Percentiles rank a stretch among this genome's conserved stretches.
These are phyloP conservation scores for Pseudocercospora pini-densiflorae DNA, from an alignment of 2,329 filamentous ascomycete genomes.

Conservation along the genomic window DNA sequence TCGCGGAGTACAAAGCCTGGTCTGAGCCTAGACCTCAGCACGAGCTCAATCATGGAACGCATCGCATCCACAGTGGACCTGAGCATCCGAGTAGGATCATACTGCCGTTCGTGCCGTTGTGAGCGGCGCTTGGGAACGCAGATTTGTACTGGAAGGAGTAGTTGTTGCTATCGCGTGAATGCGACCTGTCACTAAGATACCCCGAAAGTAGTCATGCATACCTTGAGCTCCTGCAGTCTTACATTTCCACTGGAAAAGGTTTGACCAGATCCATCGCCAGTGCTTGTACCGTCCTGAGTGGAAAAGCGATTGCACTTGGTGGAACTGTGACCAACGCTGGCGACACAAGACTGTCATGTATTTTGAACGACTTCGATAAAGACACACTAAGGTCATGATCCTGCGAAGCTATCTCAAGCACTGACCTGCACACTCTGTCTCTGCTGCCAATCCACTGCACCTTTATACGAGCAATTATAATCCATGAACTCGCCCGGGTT, in stretches of 20 bases:
- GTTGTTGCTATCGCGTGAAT: background rate
- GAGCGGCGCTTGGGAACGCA: background rate
- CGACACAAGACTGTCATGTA: no score
- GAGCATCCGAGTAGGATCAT: slow-evolving; percentile 46
- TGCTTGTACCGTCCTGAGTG: no score
- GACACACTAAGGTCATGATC: no score
- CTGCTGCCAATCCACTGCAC: slow-evolving; percentile 41
- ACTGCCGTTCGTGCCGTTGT: slow-evolving; percentile 41
- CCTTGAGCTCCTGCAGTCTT: no score
- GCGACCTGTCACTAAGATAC: slow-evolving; percentile 4
- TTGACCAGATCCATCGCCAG: no score
- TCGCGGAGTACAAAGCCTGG: slow-evolving; percentile 48
- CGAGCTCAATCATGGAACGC: slow-evolving; percentile 48
- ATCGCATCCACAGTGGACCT: slow-evolving; percentile 46
- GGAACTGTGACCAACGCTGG: no score
- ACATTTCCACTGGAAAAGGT: no score
- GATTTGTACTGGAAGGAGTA: background rate
- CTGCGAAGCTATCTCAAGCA: background rate
- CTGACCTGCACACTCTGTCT: background rate
- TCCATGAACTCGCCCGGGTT: slow-evolving; percentile 48
- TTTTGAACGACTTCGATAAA: no score
- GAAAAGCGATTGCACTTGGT: no score
- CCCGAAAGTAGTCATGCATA: background rate
- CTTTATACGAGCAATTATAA: slow-evolving; percentile 47
- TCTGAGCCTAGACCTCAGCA: slow-evolving; percentile 46